Percentiles rank a stretch among this genome's conserved stretches.
These are phyloP conservation scores for Fennellomyces sp. DNA, from an alignment of 371 early-diverging fungal genomes.

Conservation along the genomic window DNA sequence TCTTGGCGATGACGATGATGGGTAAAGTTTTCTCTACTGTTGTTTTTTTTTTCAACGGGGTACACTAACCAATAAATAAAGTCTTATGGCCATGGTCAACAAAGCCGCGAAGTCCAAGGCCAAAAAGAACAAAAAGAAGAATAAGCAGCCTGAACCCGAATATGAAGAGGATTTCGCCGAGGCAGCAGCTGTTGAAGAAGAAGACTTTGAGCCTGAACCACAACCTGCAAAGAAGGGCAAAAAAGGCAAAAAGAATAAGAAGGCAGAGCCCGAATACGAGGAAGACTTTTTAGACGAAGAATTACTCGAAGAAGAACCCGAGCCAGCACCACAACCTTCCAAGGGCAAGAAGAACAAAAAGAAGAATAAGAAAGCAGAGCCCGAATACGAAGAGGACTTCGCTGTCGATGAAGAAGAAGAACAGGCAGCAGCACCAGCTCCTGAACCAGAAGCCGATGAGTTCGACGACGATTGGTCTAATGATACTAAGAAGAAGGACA, in stretches of 20 bases:
- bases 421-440: constrained; percentile 15
- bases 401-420: constrained; percentile 10
- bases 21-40: constrained; percentile 6
- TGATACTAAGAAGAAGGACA: constrained; percentile 40
- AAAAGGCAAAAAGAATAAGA: constrained; percentile 38
- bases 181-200: constrained; percentile 22
- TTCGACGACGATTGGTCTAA: constrained; percentile 42
- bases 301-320: too few species aligned
- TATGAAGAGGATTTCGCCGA: constrained; percentile 30
- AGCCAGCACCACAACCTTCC: constrained; percentile 42
- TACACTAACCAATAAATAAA: constrained; percentile 4
- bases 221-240: constrained; percentile 38
- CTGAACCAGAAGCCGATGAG: constrained; percentile 26
- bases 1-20: constrained; percentile 33
- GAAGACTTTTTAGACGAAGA: background rate
- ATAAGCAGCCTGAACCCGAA: constrained; percentile 22
- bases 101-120: constrained; percentile 53
- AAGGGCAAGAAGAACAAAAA: constrained; percentile 56
- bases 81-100: constrained; percentile 56
- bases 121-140: constrained; percentile 52
- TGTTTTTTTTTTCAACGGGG: background rate
- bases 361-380: constrained; percentile 26
- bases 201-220: constrained; percentile 23
- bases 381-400: constrained; percentile 33
- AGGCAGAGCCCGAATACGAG: constrained; percentile 14